Evolutionary conservation across 2,329 filamentous ascomycete species (phyloP), one percentile per base, ranked within the genome.

Genomic region (Hortaea werneckii): DNA sequence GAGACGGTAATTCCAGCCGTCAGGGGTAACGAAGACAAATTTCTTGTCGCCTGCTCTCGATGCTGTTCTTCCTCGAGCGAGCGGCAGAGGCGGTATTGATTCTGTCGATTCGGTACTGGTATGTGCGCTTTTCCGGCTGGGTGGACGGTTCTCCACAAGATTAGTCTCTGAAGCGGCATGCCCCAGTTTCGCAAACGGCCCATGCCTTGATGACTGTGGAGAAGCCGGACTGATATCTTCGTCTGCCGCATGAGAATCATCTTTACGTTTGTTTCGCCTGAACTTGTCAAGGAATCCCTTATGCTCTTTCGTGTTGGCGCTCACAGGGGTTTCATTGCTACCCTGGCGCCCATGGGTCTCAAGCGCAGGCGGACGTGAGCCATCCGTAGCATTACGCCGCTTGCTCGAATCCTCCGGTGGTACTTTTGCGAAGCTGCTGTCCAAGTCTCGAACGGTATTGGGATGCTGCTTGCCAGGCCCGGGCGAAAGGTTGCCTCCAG

Each of bases 1-100:
- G 67, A 98, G 80, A 41, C 89, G 84, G 63, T 92, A 98, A 62
- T 95, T 95, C 83, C 85, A 92, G 46, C 83, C 82, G 65, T 98
- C 89, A 49, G 82, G 74, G 1, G 94, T 98, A 1, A 82, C 87
- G 48, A 98, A 81, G 11, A 89, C 76, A 61, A 82, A 95, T 48
- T 76, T 80, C 53, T 81, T 81, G 1, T 72, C 73, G 1, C 69
- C 65, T 32, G 67, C 64, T 59, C 68, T 73, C 48, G 67, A 68
- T n/a, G 65, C 59, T 56, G 65, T 69, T 59, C 60, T 69, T 42
- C 64, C 66, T 48, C 66, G 68, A n/a, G n/a, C n/a, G n/a, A n/a
- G n/a, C n/a, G n/a, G n/a, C 47, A 20, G 50, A 38, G 27, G 50
- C 32, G 27, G 54, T 44, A 42, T 56, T 5, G 40, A 27, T 26